These are phyloP conservation scores for Populus simonii DNA, from an alignment of 345 rosid species.

Conservation along the genomic window DNA sequence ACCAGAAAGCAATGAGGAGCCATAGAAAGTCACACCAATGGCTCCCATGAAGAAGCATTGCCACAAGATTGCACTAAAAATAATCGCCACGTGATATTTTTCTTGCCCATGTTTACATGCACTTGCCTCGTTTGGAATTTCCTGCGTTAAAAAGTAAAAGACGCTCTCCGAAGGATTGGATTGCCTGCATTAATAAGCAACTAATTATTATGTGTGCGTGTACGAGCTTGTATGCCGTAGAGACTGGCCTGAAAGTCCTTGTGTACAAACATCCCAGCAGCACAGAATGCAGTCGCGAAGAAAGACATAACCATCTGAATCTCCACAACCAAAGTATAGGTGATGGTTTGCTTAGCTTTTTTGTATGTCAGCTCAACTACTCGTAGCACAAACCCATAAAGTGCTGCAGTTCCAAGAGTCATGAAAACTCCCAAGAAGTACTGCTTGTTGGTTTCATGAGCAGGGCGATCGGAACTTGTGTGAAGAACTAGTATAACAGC, in stretches of 20 bases:
- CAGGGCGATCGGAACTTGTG: constrained; percentile 29
- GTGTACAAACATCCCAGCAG: constrained; percentile 23
- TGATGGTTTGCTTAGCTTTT: constrained; percentile 23
- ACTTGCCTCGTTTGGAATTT: constrained; percentile 24
- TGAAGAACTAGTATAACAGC: constrained; percentile 26
- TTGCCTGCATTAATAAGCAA: neutral
- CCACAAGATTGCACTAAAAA: constrained; percentile 26
- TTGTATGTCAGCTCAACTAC: constrained; percentile 24
- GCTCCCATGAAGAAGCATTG: constrained; percentile 44
- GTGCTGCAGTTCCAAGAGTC: constrained; percentile 27
- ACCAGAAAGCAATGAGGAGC: constrained; percentile 32
- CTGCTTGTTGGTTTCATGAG: constrained; percentile 13
- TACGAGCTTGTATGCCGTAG: neutral
- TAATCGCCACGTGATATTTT: constrained; percentile 19
- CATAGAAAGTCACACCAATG: constrained; percentile 24
- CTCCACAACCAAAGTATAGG: constrained; percentile 34
- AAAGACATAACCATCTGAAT: constrained; percentile 34
- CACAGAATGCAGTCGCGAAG: constrained; percentile 33
- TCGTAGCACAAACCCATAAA: constrained; percentile 36
- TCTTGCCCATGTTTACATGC: constrained; percentile 23
- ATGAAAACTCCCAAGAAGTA: constrained; percentile 27
- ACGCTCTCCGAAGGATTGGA: neutral
- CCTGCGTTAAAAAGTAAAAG: constrained; percentile 13
- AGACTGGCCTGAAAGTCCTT: constrained; percentile 25
- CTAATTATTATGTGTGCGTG: neutral